A percentile compares a stretch with the other conserved stretches of the same genome.
Conservation (phyloP, 2,329 filamentous ascomycete species). For the Paraconiothyrium brasiliense region DNA sequence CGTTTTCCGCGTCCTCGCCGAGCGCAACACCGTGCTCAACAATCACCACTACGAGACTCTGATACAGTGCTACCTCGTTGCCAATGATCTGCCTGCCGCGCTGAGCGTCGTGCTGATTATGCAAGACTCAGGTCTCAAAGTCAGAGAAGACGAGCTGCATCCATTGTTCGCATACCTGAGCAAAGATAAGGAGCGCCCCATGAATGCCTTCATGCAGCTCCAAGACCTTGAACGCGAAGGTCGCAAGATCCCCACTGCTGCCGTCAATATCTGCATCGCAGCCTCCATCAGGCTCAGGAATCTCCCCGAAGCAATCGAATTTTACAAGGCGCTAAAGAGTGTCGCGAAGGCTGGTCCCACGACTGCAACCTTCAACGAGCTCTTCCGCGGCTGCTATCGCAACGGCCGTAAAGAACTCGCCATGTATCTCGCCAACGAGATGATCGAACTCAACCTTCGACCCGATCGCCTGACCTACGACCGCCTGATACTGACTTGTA, state of each 20-base stretch:
- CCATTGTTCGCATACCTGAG: slow-evolving; percentile 68
- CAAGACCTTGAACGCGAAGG: slow-evolving; percentile 62
- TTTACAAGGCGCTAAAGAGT: slow-evolving; percentile 69
- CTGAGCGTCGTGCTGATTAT: slow-evolving; percentile 79
- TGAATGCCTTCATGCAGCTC: slow-evolving; percentile 66
- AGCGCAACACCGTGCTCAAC: slow-evolving; percentile 66
- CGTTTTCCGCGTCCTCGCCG: slow-evolving; percentile 72
- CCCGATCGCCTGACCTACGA: slow-evolving; percentile 71
- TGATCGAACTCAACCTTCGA: slow-evolving; percentile 63
- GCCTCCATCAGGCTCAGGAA: slow-evolving; percentile 56
- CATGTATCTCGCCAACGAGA: slow-evolving; percentile 70
- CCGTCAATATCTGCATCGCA: slow-evolving; percentile 63
- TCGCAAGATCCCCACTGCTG: slow-evolving; percentile 61
- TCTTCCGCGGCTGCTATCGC: slow-evolving; percentile 62
- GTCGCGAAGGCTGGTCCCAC: slow-evolving; percentile 57
- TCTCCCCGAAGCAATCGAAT: slow-evolving; percentile 62
- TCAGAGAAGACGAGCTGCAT: slow-evolving; percentile 69
- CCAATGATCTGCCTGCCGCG: slow-evolving; percentile 70
- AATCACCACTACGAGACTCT: slow-evolving; percentile 82
- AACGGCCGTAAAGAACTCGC: slow-evolving; percentile 61
- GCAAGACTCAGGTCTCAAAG: slow-evolving; percentile 68
- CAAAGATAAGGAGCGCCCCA: slow-evolving; percentile 57
- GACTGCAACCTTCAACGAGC: slow-evolving; percentile 68
- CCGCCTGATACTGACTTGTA: slow-evolving; percentile 66
- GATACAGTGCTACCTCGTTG: slow-evolving; percentile 72